A percentile compares a stretch with the other conserved stretches of the same genome.
These are phyloP conservation scores for Talaromyces piceae DNA, from an alignment of 2,329 filamentous ascomycete genomes.

Conservation along the genomic window DNA sequence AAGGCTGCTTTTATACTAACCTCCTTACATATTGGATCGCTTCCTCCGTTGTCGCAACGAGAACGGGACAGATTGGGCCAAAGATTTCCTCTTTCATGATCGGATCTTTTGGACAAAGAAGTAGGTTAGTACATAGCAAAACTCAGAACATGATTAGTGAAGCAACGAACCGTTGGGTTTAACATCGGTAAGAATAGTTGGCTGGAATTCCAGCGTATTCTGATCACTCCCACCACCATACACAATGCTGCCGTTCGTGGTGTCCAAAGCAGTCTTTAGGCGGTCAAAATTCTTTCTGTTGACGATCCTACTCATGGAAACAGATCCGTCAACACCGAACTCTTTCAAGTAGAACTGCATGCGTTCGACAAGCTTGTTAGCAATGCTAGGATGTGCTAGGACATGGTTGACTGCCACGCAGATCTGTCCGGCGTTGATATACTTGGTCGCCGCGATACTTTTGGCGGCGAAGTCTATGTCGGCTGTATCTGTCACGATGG, in stretches of 20 bases:
- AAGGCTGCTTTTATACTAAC: background rate
- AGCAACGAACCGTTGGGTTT: constrained; percentile 10
- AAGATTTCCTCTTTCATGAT: constrained; percentile 42
- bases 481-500: constrained; percentile 36
- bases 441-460: constrained; percentile 38
- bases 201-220: constrained; percentile 25
- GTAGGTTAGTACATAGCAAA: background rate
- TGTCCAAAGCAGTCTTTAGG: constrained; percentile 28
- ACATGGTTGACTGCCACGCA: constrained; percentile 39
- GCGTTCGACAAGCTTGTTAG: constrained; percentile 29
- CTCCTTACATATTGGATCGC: background rate
- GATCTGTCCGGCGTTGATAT: constrained; percentile 38
- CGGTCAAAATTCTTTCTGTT: constrained; percentile 40
- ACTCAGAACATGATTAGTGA: background rate
- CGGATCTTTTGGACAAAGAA: constrained; percentile 16
- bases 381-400: constrained; percentile 33
- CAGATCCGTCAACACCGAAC: constrained; percentile 20
- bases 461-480: constrained; percentile 39
- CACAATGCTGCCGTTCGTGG: constrained; percentile 31
- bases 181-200: constrained; percentile 35
- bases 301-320: constrained; percentile 31
- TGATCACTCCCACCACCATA: constrained; percentile 28
- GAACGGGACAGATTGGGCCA: constrained; percentile 37
- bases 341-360: constrained; percentile 28
- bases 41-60: constrained; percentile 14